Evolutionary conservation across 495 filamentous ascomycete genomes (phyloP), one percentile per base, ranked within the genome.

Genomic region (Mycothermus thermophilus): DNA sequence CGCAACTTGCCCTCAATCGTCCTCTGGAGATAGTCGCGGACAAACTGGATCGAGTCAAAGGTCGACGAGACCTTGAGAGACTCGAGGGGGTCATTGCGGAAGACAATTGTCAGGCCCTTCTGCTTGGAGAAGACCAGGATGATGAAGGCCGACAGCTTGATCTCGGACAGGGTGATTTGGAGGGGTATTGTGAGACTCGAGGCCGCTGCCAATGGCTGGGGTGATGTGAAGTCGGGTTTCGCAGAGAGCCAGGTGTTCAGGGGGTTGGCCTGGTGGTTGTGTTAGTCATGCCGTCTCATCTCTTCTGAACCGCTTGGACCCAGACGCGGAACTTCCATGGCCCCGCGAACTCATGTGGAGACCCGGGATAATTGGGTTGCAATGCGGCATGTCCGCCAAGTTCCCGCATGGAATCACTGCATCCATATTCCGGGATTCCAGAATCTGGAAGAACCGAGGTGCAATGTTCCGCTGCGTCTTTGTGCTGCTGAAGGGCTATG

Each of bases 41-140:
- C 88, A 46, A 96, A 97, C 8, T 88, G 88, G 47, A 97, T 97
- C 8, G 90, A 93, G 61, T 97, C 90, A 55, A 96, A 97, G 17
- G 90, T 97, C 38, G 85, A 93, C 2, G 90, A 95, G 41, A 97
- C 90, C 63, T 95, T 96, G 42, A 97, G 75, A 10, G 86, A 94
- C 48, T 97, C 90, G 34, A 97, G 74, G 2, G 90, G 90, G 57
- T 97, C 90, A 68, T 97, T 96, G 43, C 90, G 80, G 47, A 97
- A 97, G 4, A 97, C 90, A 23, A 97, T 65, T 0, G 90, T 97
- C 30, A 97, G 69, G 6, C 90, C 90, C 54, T 97, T 97, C 55
- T 94, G 87, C 48, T 80, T 84, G 6, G 86, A 94, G 59, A 96
- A 97, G 28, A 97, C 90, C 19, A 97, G 57, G 37, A 97, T 93